Evolutionary conservation across 2,329 filamentous ascomycete genomes (phyloP).

Genomic region (Fusarium papillatum): DNA sequence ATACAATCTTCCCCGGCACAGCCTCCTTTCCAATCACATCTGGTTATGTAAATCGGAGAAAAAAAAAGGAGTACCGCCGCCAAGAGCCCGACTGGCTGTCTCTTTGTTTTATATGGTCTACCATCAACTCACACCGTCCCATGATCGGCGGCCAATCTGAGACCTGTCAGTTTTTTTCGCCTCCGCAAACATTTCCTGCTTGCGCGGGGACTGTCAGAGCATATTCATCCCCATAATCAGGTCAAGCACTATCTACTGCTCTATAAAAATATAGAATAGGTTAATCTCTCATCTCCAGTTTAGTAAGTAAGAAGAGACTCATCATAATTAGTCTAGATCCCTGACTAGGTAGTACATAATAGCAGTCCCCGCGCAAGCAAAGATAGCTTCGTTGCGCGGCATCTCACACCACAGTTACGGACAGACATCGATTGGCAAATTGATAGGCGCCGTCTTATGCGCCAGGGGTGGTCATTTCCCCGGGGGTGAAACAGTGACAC

Average conservation of each 20-base stretch:
- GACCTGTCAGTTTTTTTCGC: slow-evolving; percentile 12
- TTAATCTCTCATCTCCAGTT: no score
- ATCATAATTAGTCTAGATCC: no score
- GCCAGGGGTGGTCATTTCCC: neutral
- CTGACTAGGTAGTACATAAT: no score
- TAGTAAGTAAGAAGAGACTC: no score
- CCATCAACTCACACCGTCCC: slow-evolving; percentile 1
- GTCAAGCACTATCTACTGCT: no score
- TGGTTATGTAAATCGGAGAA: neutral
- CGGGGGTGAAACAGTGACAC: slow-evolving; percentile 11
- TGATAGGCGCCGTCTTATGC: slow-evolving; percentile 1
- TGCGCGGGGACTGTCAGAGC: no score
- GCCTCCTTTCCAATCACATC: neutral
- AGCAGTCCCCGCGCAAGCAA: no score
- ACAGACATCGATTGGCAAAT: neutral
- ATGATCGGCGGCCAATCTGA: slow-evolving; percentile 7
- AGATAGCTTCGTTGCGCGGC: neutral
- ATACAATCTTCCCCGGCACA: neutral
- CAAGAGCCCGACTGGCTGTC: neutral
- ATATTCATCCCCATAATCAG: no score
- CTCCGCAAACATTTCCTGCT: neutral
- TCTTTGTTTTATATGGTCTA: neutral
- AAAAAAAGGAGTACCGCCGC: neutral
- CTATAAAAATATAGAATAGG: no score
- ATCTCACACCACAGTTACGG: neutral